These are phyloP conservation scores for Tylopilus cervinicoccineus DNA, from an alignment of 768 basidiomycete species.

Conservation along the genomic window DNA sequence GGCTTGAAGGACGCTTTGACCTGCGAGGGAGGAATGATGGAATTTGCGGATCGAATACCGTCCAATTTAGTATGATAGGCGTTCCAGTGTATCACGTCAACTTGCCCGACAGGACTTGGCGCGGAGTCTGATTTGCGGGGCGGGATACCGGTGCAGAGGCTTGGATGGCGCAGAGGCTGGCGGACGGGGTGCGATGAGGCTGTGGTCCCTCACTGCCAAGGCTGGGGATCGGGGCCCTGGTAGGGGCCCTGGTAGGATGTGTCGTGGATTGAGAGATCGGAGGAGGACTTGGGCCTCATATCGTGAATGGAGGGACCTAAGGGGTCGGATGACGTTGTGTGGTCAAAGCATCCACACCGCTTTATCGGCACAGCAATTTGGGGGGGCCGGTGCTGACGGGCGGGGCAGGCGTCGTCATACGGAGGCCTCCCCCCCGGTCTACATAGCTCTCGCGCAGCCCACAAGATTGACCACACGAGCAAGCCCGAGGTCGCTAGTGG, in stretches of 20 bases:
- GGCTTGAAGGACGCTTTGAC: constrained; percentile 18
- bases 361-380: constrained; percentile 21
- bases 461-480: neutral
- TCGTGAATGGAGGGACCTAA: constrained; percentile 5
- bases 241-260: neutral
- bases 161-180: constrained; percentile 10
- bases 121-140: constrained; percentile 11
- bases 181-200: constrained; percentile 11
- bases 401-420: neutral
- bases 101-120: neutral
- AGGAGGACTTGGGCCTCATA: neutral
- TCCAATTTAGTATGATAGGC: constrained; percentile 16
- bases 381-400: neutral
- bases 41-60: constrained; percentile 16
- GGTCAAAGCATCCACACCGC: constrained; percentile 20
- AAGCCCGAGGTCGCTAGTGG: neutral
- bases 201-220: constrained; percentile 21
- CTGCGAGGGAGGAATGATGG: constrained; percentile 14
- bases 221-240: constrained; percentile 2
- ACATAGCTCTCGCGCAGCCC: constrained; percentile 1
- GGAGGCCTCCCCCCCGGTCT: neutral
- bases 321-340: constrained; percentile 18
- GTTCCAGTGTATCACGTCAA: constrained; percentile 30
- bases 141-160: neutral
- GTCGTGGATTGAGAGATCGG: constrained; percentile 1